These are phyloP conservation scores for Actinomortierella ambigua DNA, from an alignment of 371 early-diverging fungal species.

Conservation along the genomic window DNA sequence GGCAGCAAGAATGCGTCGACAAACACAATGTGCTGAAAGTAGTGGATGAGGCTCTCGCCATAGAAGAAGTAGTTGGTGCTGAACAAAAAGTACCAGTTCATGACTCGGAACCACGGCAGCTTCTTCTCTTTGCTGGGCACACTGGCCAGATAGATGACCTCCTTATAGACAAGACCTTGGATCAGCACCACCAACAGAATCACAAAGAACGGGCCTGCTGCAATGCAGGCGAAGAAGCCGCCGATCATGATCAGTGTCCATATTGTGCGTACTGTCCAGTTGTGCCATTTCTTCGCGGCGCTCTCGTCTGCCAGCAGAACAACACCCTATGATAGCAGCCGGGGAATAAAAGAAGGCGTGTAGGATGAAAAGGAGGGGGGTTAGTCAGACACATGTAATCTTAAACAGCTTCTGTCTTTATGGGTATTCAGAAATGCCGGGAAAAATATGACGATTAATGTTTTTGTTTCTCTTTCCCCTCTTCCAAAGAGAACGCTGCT, in stretches of 20 bases:
- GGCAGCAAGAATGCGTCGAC: slow-evolving; percentile 83
- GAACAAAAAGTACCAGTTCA: slow-evolving; percentile 92
- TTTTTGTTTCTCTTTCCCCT: too few species aligned
- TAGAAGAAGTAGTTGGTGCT: slow-evolving; percentile 92
- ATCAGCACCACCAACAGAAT: slow-evolving; percentile 85
- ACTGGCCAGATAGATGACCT: slow-evolving; percentile 89
- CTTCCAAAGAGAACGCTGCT: too few species aligned
- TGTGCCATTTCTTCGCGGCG: slow-evolving; percentile 71
- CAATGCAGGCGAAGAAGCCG: slow-evolving; percentile 79
- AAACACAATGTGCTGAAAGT: slow-evolving; percentile 79
- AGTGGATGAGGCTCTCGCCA: slow-evolving; percentile 90
- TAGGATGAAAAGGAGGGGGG: background rate
- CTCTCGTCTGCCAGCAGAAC: slow-evolving; percentile 56
- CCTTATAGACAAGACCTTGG: slow-evolving; percentile 82
- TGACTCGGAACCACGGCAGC: slow-evolving; percentile 90
- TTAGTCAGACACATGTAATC: background rate
- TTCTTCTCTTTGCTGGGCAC: slow-evolving; percentile 84
- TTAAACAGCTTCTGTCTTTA: background rate
- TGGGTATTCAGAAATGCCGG: too few species aligned
- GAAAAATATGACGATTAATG: too few species aligned
- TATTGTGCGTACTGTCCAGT: slow-evolving; percentile 80
- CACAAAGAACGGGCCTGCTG: slow-evolving; percentile 79
- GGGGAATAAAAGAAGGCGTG: background rate
- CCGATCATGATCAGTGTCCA: slow-evolving; percentile 91
- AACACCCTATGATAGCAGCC: slow-evolving; percentile 7